Evolutionary conservation across 805 yeast genomes (phyloP).

Genomic region (Hyphopichia homilentoma): DNA sequence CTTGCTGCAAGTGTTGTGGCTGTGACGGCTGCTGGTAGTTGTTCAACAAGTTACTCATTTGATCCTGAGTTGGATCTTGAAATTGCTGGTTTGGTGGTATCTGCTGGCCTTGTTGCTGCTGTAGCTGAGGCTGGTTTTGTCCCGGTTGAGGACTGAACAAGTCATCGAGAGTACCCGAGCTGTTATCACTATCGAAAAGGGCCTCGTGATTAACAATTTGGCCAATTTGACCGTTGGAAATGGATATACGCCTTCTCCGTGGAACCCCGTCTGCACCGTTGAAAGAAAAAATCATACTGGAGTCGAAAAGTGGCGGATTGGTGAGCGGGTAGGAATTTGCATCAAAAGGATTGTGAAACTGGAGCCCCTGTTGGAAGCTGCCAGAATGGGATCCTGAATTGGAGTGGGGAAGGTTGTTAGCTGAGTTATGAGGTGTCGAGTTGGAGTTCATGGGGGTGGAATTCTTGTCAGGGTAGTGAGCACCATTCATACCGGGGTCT

Average conservation of each 20-base stretch:
- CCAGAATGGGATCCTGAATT: no score
- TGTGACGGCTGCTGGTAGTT: background rate
- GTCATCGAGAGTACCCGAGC: constrained; percentile 14
- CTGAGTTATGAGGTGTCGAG: no score
- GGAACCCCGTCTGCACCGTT: constrained; percentile 27
- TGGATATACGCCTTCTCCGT: constrained; percentile 66
- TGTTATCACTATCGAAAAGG: constrained; percentile 22
- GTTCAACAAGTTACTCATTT: background rate
- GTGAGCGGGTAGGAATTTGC: constrained; percentile 40
- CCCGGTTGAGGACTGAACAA: constrained; percentile 8
- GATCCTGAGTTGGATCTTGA: constrained; percentile 1
- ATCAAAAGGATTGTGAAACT: constrained; percentile 37
- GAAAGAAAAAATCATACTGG: constrained; percentile 35
- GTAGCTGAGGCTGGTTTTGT: constrained; percentile 3
- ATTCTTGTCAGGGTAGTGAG: no score
- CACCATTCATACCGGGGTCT: no score
- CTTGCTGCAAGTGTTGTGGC: background rate
- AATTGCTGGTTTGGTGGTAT: background rate
- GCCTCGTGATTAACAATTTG: constrained; percentile 56
- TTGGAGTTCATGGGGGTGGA: no score
- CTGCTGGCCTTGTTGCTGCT: constrained; percentile 5
- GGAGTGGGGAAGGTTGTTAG: no score
- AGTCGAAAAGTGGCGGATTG: constrained; percentile 45
- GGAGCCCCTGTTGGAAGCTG: no score
- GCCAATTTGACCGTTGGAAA: constrained; percentile 82